Evolutionary conservation across 208 protist genomes (phyloP).

Genomic region (Crithidia expoeki): DNA sequence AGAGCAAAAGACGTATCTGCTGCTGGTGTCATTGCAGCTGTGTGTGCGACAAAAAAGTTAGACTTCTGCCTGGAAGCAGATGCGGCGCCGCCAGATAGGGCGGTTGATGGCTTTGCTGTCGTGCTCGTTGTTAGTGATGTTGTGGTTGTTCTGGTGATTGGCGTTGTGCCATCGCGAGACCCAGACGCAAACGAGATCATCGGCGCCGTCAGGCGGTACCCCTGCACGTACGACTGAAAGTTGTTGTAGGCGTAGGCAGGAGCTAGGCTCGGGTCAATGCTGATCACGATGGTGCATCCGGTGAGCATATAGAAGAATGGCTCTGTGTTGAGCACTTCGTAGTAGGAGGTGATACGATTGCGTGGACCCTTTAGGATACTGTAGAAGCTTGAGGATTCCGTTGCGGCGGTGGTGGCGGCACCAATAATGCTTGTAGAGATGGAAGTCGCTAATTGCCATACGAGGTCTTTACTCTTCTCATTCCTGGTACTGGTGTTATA

Average conservation of each 20-base stretch:
- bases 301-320: conserved; percentile 41
- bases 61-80: too few species aligned
- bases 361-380: conserved; percentile 18
- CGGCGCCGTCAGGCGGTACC: not conserved
- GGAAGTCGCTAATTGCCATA: too few species aligned
- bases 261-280: not conserved
- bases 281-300: conserved; percentile 35
- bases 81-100: too few species aligned
- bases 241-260: conserved; percentile 14
- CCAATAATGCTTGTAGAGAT: not conserved
- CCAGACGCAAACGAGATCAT: not conserved
- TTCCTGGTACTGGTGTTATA: too few species aligned
- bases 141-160: not conserved
- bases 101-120: too few species aligned
- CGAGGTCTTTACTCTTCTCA: too few species aligned
- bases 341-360: conserved; percentile 23
- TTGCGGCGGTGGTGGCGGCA: not conserved
- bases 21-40: too few species aligned
- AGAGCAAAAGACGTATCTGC: not conserved
- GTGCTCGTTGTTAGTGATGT: not conserved
- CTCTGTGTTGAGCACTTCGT: conserved; percentile 17
- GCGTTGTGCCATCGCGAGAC: not conserved
- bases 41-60: too few species aligned
- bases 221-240: conserved; percentile 21
- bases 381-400: not conserved